These are phyloP conservation scores for Ogataea pini DNA, from an alignment of 805 yeast species.

Conservation along the genomic window DNA sequence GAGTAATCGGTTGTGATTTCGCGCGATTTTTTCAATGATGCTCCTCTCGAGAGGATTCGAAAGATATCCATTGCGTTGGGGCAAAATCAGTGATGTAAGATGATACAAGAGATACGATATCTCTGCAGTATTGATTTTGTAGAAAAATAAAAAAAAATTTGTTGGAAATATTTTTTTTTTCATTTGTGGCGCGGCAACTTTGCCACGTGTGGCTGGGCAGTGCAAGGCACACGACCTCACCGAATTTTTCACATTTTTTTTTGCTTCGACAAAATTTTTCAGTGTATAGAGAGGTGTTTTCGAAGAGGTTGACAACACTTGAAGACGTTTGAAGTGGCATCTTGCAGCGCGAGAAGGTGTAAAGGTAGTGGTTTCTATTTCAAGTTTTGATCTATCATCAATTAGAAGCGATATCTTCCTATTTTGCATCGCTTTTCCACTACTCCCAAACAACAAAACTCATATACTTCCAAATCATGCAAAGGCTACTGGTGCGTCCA, in stretches of 20 bases:
- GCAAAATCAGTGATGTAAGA: neutral
- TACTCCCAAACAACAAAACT: neutral
- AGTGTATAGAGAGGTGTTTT: constrained; percentile 3
- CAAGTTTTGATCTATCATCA: neutral
- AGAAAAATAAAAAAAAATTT: neutral
- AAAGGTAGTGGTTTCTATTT: neutral
- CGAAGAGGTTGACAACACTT: neutral
- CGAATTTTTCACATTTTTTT: constrained; percentile 14
- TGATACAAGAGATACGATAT: too few relatives aligned
- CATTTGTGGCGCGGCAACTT: constrained; percentile 8
- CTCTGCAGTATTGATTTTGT: too few relatives aligned
- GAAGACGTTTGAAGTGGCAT: neutral
- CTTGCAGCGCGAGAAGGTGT: constrained; percentile 6
- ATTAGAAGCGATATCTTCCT: neutral
- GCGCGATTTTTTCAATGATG: constrained; percentile 65
- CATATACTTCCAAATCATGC: constrained; percentile 6
- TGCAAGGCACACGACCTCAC: constrained; percentile 19
- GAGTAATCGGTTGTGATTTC: constrained; percentile 45
- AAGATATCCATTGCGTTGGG: constrained; percentile 88
- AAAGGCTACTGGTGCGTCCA: constrained; percentile 7
- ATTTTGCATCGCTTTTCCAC: neutral
- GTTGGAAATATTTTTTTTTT: neutral
- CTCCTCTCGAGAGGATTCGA: constrained; percentile 82
- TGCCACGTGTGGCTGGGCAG: constrained; percentile 4
- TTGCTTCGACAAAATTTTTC: constrained; percentile 22